Conservation (phyloP, 768 basidiomycete species). For the Suillus subalutaceus region DNA sequence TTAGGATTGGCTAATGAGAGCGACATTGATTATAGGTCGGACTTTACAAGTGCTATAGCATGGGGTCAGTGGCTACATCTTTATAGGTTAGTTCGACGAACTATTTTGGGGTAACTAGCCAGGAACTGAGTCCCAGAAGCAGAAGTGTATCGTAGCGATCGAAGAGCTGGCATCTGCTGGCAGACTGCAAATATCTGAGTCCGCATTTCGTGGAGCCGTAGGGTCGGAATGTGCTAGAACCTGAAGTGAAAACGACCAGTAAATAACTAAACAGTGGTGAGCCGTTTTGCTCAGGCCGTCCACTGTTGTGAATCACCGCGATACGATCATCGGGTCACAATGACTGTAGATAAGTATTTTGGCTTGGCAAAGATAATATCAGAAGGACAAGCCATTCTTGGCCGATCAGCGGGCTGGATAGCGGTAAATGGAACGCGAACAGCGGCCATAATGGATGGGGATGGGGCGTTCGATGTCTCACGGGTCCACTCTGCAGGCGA, state of each 20-base stretch:
- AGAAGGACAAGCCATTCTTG: background rate
- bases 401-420: background rate
- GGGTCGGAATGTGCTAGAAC: background rate
- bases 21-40: constrained; percentile 12
- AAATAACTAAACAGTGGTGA: background rate
- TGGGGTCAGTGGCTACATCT: background rate
- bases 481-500: constrained; percentile 61
- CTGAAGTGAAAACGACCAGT: background rate
- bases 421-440: background rate
- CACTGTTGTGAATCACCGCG: background rate
- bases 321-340: background rate
- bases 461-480: constrained; percentile 76
- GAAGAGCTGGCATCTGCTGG: background rate
- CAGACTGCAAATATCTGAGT: background rate
- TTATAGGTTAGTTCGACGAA: background rate
- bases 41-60: background rate
- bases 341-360: background rate
- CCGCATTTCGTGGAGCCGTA: background rate
- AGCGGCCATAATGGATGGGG: constrained; percentile 25
- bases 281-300: background rate
- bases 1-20: constrained; percentile 3
- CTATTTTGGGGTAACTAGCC: background rate
- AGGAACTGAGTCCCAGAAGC: no score
- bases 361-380: background rate
- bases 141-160: background rate